These are phyloP conservation scores for Erodium moschatum DNA, from an alignment of 441 rosid species.

Conservation along the genomic window DNA sequence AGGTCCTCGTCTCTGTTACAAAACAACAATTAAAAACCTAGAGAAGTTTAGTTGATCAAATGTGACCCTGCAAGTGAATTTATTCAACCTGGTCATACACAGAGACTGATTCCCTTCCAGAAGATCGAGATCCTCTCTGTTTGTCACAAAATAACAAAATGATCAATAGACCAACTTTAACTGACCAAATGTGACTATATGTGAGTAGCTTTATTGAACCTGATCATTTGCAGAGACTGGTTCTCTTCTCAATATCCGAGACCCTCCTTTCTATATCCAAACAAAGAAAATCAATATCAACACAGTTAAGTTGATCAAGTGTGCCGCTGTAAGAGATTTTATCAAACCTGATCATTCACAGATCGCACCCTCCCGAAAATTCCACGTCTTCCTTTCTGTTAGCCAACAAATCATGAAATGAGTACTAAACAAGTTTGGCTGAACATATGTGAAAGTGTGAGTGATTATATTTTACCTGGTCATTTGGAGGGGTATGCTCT, in stretches of 20 bases:
- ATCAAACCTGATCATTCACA: slow-evolving; percentile 4
- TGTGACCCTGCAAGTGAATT: neutral
- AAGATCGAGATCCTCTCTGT: neutral
- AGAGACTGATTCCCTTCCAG: neutral
- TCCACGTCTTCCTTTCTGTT: slow-evolving; percentile 7
- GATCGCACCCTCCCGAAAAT: slow-evolving; percentile 5
- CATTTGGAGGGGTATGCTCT: slow-evolving; percentile 5
- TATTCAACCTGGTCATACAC: neutral
- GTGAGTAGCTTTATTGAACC: neutral
- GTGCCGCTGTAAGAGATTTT: neutral
- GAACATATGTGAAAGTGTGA: neutral
- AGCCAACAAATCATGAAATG: neutral
- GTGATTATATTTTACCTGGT: neutral
- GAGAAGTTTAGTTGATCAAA: neutral
- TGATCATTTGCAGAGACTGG: slow-evolving; percentile 7
- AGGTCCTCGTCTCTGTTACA: slow-evolving; percentile 8
- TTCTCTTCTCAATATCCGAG: slow-evolving; percentile 2
- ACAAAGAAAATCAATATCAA: neutral
- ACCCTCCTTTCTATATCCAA: neutral
- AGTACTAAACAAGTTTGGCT: neutral
- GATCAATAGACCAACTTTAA: neutral
- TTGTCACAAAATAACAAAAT: neutral
- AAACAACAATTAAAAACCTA: neutral
- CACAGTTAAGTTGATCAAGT: slow-evolving; percentile 4
- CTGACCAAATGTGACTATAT: neutral